Evolutionary conservation across 345 rosid genomes (phyloP).

Genomic region (rapeseed (Brassica napus)): DNA sequence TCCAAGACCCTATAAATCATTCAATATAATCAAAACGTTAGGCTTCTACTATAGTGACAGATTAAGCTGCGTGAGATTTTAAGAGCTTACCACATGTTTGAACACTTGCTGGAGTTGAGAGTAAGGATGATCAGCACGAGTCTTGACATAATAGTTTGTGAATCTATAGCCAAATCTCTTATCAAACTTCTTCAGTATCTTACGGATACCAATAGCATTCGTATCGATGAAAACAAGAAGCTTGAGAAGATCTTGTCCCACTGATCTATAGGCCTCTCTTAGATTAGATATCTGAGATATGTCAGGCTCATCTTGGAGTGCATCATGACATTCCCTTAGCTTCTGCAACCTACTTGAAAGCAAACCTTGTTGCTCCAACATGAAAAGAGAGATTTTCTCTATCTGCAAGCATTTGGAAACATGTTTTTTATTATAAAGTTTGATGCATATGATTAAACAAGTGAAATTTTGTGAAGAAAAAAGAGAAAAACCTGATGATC

Average conservation of each 20-base stretch:
- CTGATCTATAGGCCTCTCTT: conserved; percentile 75
- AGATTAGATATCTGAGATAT: conserved; percentile 57
- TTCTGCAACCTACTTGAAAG: conserved; percentile 76
- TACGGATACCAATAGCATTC: conserved; percentile 85
- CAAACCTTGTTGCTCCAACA: conserved; percentile 93
- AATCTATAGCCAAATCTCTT: conserved; percentile 88
- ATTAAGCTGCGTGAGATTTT: background rate
- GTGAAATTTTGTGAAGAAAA: conserved; percentile 15
- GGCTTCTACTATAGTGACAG: background rate
- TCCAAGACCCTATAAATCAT: conserved; percentile 69
- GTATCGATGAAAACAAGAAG: conserved; percentile 78
- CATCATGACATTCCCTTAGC: conserved; percentile 72
- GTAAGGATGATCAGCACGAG: conserved; percentile 96
- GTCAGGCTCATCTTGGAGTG: conserved; percentile 62
- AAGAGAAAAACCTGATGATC: conserved; percentile 63
- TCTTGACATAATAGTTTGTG: conserved; percentile 86
- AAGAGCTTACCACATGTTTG: conserved; percentile 84
- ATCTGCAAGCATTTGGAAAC: conserved; percentile 60
- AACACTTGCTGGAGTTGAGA: conserved; percentile 95
- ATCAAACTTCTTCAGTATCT: conserved; percentile 92
- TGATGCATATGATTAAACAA: background rate
- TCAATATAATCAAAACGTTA: background rate
- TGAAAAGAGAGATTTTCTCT: conserved; percentile 80
- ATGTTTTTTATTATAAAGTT: background rate
- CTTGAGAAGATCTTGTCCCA: conserved; percentile 77